These are phyloP conservation scores for Chlorokybus atmophyticus DNA, from an alignment of 139 green algal species.

Conservation along the genomic window DNA sequence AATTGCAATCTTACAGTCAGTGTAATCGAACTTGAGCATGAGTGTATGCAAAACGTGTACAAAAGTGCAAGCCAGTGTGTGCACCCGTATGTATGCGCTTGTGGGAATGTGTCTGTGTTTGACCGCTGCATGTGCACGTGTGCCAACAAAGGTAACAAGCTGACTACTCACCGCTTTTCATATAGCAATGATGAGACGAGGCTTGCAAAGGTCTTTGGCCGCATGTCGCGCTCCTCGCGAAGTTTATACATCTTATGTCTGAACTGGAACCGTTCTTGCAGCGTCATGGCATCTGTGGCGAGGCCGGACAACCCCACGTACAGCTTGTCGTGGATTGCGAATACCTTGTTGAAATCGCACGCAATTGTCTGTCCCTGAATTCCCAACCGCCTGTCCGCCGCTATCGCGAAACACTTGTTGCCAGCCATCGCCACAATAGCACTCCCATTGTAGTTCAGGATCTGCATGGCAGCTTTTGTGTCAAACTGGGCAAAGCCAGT, in stretches of 20 bases:
- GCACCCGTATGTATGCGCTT: too few relatives aligned
- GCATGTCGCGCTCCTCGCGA: conserved; percentile 90
- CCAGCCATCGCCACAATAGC: conserved; percentile 54
- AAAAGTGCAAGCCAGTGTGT: too few relatives aligned
- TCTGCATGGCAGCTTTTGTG: too few relatives aligned
- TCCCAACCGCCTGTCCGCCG: conserved; percentile 84
- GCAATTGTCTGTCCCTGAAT: conserved; percentile 94
- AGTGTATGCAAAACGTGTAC: too few relatives aligned
- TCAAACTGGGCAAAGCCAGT: too few relatives aligned
- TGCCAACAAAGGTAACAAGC: too few relatives aligned
- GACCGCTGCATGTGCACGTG: too few relatives aligned
- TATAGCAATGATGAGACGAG: conserved; percentile 88
- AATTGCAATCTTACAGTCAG: too few relatives aligned
- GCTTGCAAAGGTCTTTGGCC: conserved; percentile 76
- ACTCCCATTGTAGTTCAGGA: conserved; percentile 23
- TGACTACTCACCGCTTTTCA: conserved; percentile 73
- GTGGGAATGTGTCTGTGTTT: too few relatives aligned
- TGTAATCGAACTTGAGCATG: too few relatives aligned
- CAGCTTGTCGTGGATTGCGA: conserved; percentile 85
- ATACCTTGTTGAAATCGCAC: conserved; percentile 86
- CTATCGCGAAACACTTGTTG: conserved; percentile 95
- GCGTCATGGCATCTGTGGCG: conserved; percentile 78
- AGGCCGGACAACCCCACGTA: conserved; percentile 85
- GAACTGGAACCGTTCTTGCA: conserved; percentile 73
- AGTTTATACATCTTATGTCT: conserved; percentile 96